Evolutionary conservation across 495 filamentous ascomycete genomes (phyloP), one percentile per base, ranked within the genome.

Genomic region (Aspergillus wentii): DNA sequence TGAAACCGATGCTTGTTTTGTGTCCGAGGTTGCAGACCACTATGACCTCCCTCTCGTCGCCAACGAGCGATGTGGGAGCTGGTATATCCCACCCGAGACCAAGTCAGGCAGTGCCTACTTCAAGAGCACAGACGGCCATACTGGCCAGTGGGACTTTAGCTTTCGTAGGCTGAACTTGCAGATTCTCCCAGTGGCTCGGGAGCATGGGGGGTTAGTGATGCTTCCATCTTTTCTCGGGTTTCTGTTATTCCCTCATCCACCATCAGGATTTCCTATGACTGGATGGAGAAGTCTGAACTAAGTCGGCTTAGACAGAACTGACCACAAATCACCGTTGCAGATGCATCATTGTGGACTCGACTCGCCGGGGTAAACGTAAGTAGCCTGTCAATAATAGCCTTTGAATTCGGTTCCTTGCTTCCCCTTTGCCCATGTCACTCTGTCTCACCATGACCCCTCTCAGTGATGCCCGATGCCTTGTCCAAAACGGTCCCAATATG

Each of bases 71-170:
- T 95, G 90, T 52, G 92, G 92, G 1, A 89, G 87, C 55, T 98
- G 92, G 92, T 98, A 98, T 59, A 85, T 96, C 25, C 67, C 78
- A 19, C 83, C 86, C 0, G 57, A 58, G 14, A 46, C 41, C 8
- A 89, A 89, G 54, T 62, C 61, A 1, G 85, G 74, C 11, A 85
- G 84, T 34, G 86, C 77, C 5, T 97, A 97, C 64, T 98, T 96
- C 64, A 98, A 98, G 71, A 94, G 87, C 64, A 98, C 92, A 18
- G 92, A 98, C 63, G 92, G 92, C 2, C 92, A 98, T 66, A 75
- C 74, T 1, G 85, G 86, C 14, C 75, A 92, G 58, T 97, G 91
- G 90, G 75, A 77, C 30, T 95, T 96, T 54, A 94, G 82, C 62
- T 72, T 76, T 19, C 72, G 91, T 51, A 74, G 92, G 38, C 65